Base-by-base conservation (phyloP, 1,284 basidiomycete species). In the Paramarasmius palmivorus region DNA sequence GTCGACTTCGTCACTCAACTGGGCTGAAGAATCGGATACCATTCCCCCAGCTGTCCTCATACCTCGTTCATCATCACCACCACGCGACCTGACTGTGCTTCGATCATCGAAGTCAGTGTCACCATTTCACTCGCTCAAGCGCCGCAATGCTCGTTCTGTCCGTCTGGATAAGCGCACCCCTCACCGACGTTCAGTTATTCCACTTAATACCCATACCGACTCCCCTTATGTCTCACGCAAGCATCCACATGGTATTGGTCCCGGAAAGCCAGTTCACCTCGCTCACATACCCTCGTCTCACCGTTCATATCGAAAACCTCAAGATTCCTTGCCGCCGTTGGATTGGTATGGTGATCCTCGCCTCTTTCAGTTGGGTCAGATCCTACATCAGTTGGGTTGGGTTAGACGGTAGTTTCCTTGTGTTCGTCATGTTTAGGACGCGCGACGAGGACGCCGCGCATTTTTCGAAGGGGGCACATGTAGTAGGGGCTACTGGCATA, bases 361-460 rank as follows among this genome's bases (percentile, higher is more conserved):
- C 23, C 23, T 44, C 7, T 10, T 15, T 15, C 20, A 44, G 41
- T 23, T 44, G 20, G 41, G 41, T 4, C 10, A 20, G 12, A 44
- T 44, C 23, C 22, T 44, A 6, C 4, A 7, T 22, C 15, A 44
- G 3, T 23, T 44, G 15, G 41, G 41, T 19, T 44, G 41, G 41
- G 41, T 23, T 23, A 17, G 22, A 19, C 10, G 12, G 22, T 44
- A 44, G 41, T 17, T 23, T 44, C 6, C 23, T 44, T 15, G 12
- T 7, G 14, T 44, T 44, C 6, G 7, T 40, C 39, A 40, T 7
- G 6, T 40, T 7, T 40, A 17, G 14, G 7, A 7, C 17, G 41
- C 29, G 41, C 41, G 41, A 44, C 41, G 22, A 44, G 41, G 41
- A 44, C 41, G 41, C 25, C 41, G 41, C 41, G 29, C 29, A 32